Base-by-base conservation (phyloP, 768 basidiomycete genomes). In the Hygrocybe punicea region DNA sequence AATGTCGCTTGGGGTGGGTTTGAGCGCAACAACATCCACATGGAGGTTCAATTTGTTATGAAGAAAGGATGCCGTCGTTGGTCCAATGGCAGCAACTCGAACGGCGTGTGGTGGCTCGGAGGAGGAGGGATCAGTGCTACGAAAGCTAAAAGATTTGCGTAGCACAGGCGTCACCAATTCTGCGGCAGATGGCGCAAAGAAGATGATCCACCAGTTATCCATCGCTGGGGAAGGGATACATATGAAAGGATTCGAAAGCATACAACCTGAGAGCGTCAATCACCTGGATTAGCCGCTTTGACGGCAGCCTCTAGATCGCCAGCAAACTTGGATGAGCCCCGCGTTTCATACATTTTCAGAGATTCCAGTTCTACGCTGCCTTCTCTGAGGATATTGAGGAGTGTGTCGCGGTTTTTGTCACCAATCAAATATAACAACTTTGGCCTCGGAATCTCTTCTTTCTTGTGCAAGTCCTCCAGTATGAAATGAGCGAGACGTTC, bases 381-480 rank as follows among this genome's bases (percentile, higher is more conserved):
- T 0, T 73, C 73, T 0, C 59, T 56, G 36, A 93, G 71, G 8
- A 85, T 76, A 14, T 59, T 71, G 0, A 82, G 71, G 2, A 93
- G 69, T 0, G 82, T 85, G 59, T 91, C 89, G 16, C 83, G 76
- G 57, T 90, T 92, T 76, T 93, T 95, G 78, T 94, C 93, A 19
- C 92, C 92, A 10, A 85, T 90, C 8, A 96, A 78, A 66, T 91
- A 93, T 6, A 94, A 68, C 48, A 94, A 65, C 29, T 65, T 76
- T 11, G 40, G 56, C 10, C 58, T 58, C 6, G 37, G 19, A 2
- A 24, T 11, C n/a, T 58, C 61, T 16, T 58, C 61, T 5, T 58
- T 63, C 55, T 55, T 55, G 36, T 49, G 45, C 8, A 67, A 19
- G 49, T 78, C 74, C 0, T 67, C 60, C 45, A 87, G 62, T 58